Base-by-base conservation (phyloP, 768 basidiomycete genomes). In the Sarcomyxa edulis region DNA sequence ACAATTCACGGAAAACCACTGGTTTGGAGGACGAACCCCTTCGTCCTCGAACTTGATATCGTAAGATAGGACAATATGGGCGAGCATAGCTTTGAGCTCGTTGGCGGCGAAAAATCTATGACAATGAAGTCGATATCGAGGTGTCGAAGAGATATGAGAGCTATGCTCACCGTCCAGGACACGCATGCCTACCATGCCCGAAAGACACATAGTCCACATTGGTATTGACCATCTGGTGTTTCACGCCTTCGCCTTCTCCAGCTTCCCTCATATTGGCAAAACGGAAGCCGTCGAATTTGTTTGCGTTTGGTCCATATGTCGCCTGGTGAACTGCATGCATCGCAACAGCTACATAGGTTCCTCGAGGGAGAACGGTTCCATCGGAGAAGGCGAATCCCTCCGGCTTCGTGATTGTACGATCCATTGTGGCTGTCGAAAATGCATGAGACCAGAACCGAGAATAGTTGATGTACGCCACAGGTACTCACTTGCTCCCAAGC, bases 271-370 rank as follows among this genome's bases (percentile, higher is more conserved):
- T n/a, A n/a, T n/a, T n/a, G n/a, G n/a, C 49, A 48, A 74, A 78
- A 5, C 76, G 66, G 53, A 73, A 74, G 0, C 65, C 67, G 26
- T 70, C 56, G 39, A 78, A 69, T 2, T 55, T 51, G 20, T 55
- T 47, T 0, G 76, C 54, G 35, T 70, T 59, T n/a, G 54, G 43
- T 45, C 75, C 79, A 14, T 58, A 48, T 12, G 52, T 50, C 28
- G 52, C 49, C n/a, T n/a, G n/a, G 11, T 45, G 44, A 9, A 37
- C 48, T 6, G 51, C 50, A 26, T 58, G 46, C 10, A 48, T 51
- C n/a, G 59, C 51, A 19, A 55, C 47, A 8, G 45, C 44, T 10
- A 63, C 37, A 14, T 38, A 45, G 10, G 45, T 48, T 7, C 35
- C 35, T n/a, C 28, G 35, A 9, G 35, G 35, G 22, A 37, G 35